Percentiles rank a stretch among this genome's conserved stretches.
Conservation (phyloP, 2,329 filamentous ascomycete species). For the Cladosporium sp. region DNA sequence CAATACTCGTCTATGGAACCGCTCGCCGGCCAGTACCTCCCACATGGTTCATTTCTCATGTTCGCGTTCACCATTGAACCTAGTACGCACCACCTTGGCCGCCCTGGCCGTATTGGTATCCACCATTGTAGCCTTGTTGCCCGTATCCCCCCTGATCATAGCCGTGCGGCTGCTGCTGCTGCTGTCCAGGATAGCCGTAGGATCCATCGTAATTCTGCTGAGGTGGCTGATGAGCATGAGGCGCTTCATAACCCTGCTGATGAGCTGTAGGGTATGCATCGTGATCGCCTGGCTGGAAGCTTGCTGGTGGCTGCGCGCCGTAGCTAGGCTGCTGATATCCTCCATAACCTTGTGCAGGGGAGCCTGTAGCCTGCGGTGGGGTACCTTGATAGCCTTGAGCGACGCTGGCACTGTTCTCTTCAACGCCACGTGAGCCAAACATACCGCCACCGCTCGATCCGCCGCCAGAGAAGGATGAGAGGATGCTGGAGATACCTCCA, state of each 20-base stretch:
- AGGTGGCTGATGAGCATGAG: conserved; percentile 23
- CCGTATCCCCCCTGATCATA: conserved; percentile 23
- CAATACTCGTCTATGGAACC: neutral
- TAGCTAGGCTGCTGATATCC: conserved; percentile 16
- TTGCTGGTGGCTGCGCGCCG: conserved; percentile 25
- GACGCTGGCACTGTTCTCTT: neutral
- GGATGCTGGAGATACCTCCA: conserved; percentile 7
- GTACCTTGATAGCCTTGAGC: conserved; percentile 10
- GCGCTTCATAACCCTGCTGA: conserved; percentile 38
- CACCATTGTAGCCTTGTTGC: conserved; percentile 21
- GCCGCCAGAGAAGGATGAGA: conserved; percentile 12
- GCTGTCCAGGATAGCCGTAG: conserved; percentile 31
- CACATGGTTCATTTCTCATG: conserved; percentile 6
- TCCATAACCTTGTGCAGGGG: conserved; percentile 9
- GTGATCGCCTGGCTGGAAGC: conserved; percentile 31
- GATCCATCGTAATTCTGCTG: conserved; percentile 10
- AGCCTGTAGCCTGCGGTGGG: conserved; percentile 6
- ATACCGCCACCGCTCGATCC: conserved; percentile 12
- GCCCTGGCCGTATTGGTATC: conserved; percentile 22
- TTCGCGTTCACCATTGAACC: neutral
- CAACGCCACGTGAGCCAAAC: conserved; percentile 13
- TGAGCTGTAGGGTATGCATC: conserved; percentile 36
- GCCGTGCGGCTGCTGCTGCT: conserved; percentile 22
- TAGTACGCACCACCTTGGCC: conserved; percentile 19
- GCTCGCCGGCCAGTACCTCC: neutral